These are phyloP conservation scores for Coemansia sp. DNA, from an alignment of 192 early-diverging fungal species.

Conservation along the genomic window DNA sequence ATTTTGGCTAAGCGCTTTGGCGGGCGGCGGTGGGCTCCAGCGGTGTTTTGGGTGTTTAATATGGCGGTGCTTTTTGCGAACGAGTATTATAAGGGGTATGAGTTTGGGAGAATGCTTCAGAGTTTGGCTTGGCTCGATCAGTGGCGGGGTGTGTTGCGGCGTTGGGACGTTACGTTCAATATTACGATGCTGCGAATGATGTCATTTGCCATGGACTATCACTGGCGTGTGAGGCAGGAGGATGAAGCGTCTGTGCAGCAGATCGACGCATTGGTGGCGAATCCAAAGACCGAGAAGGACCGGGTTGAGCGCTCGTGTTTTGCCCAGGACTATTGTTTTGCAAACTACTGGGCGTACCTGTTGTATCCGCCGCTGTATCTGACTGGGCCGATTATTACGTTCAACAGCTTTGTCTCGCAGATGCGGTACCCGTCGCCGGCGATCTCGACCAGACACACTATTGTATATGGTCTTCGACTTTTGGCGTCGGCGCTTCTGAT, in stretches of 20 bases:
- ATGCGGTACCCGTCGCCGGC: slow-evolving; percentile 59
- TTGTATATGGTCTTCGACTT: slow-evolving; percentile 71
- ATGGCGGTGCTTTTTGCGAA: slow-evolving; percentile 79
- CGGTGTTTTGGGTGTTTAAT: slow-evolving; percentile 80
- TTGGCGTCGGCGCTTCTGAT: slow-evolving; percentile 66
- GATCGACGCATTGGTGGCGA: slow-evolving; percentile 15
- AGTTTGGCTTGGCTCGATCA: slow-evolving; percentile 69
- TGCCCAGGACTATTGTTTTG: slow-evolving; percentile 70
- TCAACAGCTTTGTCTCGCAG: slow-evolving; percentile 89
- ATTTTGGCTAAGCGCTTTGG: slow-evolving; percentile 58
- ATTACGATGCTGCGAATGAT: slow-evolving; percentile 86
- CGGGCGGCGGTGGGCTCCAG: slow-evolving; percentile 60
- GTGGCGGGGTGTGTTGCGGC: slow-evolving; percentile 66
- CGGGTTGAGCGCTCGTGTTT: slow-evolving; percentile 61
- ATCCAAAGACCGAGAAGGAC: slow-evolving; percentile 57
- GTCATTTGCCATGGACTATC: slow-evolving; percentile 92
- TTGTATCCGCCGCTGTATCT: slow-evolving; percentile 92
- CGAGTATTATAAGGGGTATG: slow-evolving; percentile 73
- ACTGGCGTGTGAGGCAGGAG: slow-evolving; percentile 69
- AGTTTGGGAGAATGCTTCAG: slow-evolving; percentile 57
- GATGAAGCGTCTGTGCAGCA: slow-evolving; percentile 17
- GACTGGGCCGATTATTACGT: slow-evolving; percentile 93
- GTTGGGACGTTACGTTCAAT: slow-evolving; percentile 92
- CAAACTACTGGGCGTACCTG: slow-evolving; percentile 77
- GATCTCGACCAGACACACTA: slow-evolving; percentile 1